Percentiles rank a stretch among this genome's conserved stretches.
phyloP scores from a whole-genome alignment of 805 yeast genomes.

The Nakazawaea wyomingensis region DNA sequence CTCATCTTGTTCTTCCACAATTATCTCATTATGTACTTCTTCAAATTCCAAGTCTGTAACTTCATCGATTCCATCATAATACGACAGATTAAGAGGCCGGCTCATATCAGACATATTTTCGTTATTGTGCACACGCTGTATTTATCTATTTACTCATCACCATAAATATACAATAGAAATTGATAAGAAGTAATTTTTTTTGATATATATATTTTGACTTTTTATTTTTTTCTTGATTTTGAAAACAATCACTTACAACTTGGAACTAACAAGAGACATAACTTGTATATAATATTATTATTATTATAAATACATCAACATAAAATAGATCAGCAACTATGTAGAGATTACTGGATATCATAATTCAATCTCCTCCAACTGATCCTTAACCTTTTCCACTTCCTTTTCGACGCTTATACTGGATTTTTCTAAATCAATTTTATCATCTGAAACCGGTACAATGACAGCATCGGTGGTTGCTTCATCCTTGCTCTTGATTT shows the following conservation, averaged over 20 bases:
- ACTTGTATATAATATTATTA: neutral
- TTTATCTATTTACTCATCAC: neutral
- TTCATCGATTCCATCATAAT: neutral
- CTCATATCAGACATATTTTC: neutral
- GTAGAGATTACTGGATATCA: too few relatives aligned
- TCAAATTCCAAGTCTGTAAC: neutral
- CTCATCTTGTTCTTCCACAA: neutral
- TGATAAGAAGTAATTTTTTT: too few relatives aligned
- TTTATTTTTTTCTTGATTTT: too few relatives aligned
- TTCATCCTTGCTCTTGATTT: too few relatives aligned
- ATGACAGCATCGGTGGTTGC: too few relatives aligned
- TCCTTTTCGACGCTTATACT: neutral
- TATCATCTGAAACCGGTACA: too few relatives aligned
- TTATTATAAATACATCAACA: too few relatives aligned
- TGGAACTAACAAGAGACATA: neutral
- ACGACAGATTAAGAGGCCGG: conserved; percentile 1
- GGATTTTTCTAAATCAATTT: neutral
- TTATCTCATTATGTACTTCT: neutral
- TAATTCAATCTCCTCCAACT: conserved; percentile 9
- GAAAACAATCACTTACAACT: neutral
- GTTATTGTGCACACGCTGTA: neutral
- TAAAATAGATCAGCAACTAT: too few relatives aligned
- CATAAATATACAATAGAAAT: too few relatives aligned
- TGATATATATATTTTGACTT: too few relatives aligned
- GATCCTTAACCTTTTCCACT: conserved; percentile 1